Evolutionary conservation across 148 eudicot genomes (phyloP).

Genomic region (Amaranthus hypochondriacus): DNA sequence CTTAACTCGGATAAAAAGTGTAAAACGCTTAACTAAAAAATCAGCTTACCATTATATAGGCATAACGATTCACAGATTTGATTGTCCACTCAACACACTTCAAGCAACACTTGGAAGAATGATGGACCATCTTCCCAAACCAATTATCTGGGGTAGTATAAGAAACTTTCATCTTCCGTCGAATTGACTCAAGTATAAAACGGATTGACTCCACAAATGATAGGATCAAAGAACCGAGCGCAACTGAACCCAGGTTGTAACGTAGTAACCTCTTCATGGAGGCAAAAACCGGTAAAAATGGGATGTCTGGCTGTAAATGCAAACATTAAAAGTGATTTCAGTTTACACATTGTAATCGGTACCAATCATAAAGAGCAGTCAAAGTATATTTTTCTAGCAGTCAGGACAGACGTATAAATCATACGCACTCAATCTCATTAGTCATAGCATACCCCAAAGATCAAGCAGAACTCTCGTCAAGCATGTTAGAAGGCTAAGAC

Average conservation of each 20-base stretch:
- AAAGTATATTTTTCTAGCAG: neutral
- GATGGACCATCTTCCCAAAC: conserved; percentile 49
- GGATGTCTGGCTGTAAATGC: conserved; percentile 59
- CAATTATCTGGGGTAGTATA: conserved; percentile 55
- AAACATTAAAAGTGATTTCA: conserved; percentile 12
- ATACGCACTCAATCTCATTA: neutral
- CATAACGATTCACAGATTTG: conserved; percentile 87
- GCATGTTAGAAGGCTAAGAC: no score
- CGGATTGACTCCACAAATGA: conserved; percentile 73
- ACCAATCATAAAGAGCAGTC: neutral
- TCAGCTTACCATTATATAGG: conserved; percentile 79
- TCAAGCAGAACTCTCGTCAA: no score
- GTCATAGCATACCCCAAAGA: neutral
- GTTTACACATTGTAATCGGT: neutral
- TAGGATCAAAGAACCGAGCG: conserved; percentile 78
- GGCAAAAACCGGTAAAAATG: conserved; percentile 84
- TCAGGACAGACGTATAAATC: neutral
- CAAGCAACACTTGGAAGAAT: conserved; percentile 54
- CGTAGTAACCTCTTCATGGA: conserved; percentile 87
- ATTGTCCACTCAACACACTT: conserved; percentile 73
- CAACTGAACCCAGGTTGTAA: conserved; percentile 81
- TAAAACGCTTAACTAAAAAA: neutral
- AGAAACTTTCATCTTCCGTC: conserved; percentile 70
- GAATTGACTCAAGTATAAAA: conserved; percentile 73
- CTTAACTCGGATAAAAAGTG: neutral